Evolutionary conservation across 2,329 filamentous ascomycete genomes (phyloP), one percentile per base, ranked within the genome.

Genomic region (Alternaria gaisen): DNA sequence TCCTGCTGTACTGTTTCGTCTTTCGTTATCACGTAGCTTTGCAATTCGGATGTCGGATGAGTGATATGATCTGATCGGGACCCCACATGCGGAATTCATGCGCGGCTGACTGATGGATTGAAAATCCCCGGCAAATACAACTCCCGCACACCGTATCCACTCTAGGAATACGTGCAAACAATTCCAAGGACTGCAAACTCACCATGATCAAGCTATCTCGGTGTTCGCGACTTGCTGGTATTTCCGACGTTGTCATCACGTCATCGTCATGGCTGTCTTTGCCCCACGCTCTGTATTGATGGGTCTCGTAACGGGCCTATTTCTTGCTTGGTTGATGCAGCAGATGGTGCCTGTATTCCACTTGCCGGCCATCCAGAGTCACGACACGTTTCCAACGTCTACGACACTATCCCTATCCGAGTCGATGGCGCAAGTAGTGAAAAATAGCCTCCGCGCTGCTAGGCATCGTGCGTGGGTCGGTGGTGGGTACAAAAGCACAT

Each of bases 401-500:
- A 65, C 44, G 11, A 20, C 58, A 28, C 47, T 60, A 20, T 48
- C 44, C 32, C 24, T 62, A 24, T 48, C 64, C 50, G 59, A 67
- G 34, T 65, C 66, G 42, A 71, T 77, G 70, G 72, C 71, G 68
- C 66, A 71, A 61, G 67, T 75, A 65, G 67, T 79, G 65, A 75
- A 66, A 61, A 75, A 74, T 64, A 69, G 68, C 58, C 73, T 77
- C 68, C 75, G 72, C 72, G 72, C 70, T 53, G 70, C 67, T 26
- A 60, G 64, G 44, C 56, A 64, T 59, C 63, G 61, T 46, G 63
- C 63, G 28, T 62, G 66, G 60, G 56, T 56, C 40, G 55, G 58
- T 41, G 58, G 58, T 41, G 65, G 65, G 52, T 66, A 64, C 65
- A 69, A 69, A 67, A 66, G 60, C 60, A 40, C 55, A 24, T 43